A percentile compares a stretch with the other conserved stretches of the same genome.
Conservation (phyloP, 2,329 filamentous ascomycete genomes). For the Byssothecium circinans region DNA sequence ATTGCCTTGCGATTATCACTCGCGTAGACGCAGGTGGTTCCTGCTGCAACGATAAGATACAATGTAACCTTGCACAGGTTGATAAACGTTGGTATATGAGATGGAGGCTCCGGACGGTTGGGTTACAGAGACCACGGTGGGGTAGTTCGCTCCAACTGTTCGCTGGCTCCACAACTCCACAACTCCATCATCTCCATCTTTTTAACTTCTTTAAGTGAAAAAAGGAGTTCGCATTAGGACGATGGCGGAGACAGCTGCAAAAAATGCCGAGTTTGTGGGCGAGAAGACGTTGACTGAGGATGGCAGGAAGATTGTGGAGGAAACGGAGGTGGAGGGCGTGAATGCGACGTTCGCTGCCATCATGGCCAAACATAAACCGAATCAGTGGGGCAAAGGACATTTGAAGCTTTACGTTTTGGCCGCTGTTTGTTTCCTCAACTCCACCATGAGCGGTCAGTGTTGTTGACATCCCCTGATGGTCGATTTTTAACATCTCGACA, state of each 20-base stretch:
- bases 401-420: conserved; percentile 31
- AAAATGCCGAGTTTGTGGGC: conserved; percentile 8
- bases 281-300: conserved; percentile 21
- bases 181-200: conserved; percentile 1
- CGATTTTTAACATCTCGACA: conserved; percentile 12
- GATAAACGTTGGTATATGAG: conserved; percentile 9
- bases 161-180: conserved; percentile 10
- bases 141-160: neutral
- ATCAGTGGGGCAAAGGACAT: conserved; percentile 28
- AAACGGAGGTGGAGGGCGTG: conserved; percentile 16
- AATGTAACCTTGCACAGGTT: conserved; percentile 9
- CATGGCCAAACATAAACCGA: conserved; percentile 24
- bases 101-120: conserved; percentile 4
- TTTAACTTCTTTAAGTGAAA: neutral
- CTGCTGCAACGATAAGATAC: conserved; percentile 18
- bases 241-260: conserved; percentile 11
- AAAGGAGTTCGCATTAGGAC: neutral
- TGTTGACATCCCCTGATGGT: neutral
- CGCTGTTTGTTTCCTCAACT: conserved; percentile 35
- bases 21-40: neutral
- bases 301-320: conserved; percentile 20
- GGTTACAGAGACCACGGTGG: neutral
- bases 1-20: neutral
- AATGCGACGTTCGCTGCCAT: conserved; percentile 22
- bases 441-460: conserved; percentile 46